phyloP scores from a whole-genome alignment of 768 basidiomycete genomes.

The Pleurotus giganteus region DNA sequence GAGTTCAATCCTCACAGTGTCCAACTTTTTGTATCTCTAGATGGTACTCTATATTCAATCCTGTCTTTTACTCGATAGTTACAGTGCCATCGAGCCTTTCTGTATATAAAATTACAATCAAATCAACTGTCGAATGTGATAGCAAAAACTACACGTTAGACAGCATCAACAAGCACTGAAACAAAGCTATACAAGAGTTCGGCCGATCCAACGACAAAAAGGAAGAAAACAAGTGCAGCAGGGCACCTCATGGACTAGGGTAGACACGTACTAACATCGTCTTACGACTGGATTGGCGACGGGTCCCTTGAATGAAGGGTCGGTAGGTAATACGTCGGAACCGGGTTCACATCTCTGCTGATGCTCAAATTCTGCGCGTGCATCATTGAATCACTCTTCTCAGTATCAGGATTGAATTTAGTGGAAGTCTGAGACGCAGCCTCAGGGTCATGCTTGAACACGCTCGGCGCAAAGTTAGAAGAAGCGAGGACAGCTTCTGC shows the following conservation, averaged over 20 bases:
- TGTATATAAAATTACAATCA: no score
- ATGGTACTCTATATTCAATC: background rate
- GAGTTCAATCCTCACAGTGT: slow-evolving; percentile 1
- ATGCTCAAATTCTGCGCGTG: slow-evolving; percentile 3
- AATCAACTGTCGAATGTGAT: no score
- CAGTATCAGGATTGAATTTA: slow-evolving; percentile 22
- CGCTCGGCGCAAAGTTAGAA: slow-evolving; percentile 35
- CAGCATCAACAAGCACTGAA: no score
- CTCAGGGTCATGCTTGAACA: slow-evolving; percentile 31
- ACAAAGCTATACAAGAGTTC: no score
- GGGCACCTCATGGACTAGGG: no score
- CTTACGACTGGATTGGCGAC: background rate
- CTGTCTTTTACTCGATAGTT: background rate
- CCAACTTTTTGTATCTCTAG: background rate
- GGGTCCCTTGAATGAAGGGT: background rate
- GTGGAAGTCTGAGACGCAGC: slow-evolving; percentile 11
- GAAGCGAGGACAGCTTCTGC: slow-evolving; percentile 37
- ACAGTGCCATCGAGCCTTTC: no score
- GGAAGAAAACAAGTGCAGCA: no score
- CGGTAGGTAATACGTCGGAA: slow-evolving; percentile 13
- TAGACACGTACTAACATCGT: no score
- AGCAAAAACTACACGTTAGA: no score
- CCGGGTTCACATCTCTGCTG: background rate
- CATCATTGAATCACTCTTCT: slow-evolving; percentile 4
- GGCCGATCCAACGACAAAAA: no score